A percentile compares a stretch with the other conserved stretches of the same genome.
Evolutionary conservation across 1,284 basidiomycete genomes (phyloP).

Genomic region (Ustilago sp.): DNA sequence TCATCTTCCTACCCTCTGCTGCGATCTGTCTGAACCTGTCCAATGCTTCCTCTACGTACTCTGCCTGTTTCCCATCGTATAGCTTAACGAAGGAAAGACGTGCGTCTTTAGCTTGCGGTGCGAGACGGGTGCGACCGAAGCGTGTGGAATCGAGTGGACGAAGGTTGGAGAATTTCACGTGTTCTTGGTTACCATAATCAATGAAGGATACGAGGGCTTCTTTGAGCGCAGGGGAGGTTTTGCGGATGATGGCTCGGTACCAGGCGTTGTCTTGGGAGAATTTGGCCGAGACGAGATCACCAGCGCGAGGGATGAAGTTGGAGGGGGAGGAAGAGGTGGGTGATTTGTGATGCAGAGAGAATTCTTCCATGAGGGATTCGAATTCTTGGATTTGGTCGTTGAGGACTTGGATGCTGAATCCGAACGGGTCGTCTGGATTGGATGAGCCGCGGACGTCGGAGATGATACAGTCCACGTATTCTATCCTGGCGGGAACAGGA

Average conservation of each 20-base stretch:
- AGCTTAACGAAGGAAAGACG: slow-evolving; percentile 59
- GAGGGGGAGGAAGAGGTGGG: slow-evolving; percentile 65
- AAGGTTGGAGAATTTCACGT: slow-evolving; percentile 49
- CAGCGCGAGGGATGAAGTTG: slow-evolving; percentile 78
- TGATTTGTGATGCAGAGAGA: slow-evolving; percentile 73
- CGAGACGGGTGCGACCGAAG: slow-evolving; percentile 51
- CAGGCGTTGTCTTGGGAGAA: slow-evolving; percentile 70
- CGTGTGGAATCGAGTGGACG: slow-evolving; percentile 53
- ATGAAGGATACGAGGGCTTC: slow-evolving; percentile 52
- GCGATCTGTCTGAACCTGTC: slow-evolving; percentile 57
- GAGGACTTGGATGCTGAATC: slow-evolving; percentile 87
- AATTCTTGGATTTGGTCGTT: slow-evolving; percentile 73
- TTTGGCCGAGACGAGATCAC: slow-evolving; percentile 85
- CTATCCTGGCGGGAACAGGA: slow-evolving; percentile 72
- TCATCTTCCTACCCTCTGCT: slow-evolving; percentile 60
- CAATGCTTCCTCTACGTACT: slow-evolving; percentile 60
- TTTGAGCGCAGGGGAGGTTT: slow-evolving; percentile 45
- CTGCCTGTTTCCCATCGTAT: slow-evolving; percentile 55
- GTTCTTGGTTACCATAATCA: slow-evolving; percentile 63
- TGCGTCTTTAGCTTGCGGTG: slow-evolving; percentile 54
- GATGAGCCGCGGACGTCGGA: slow-evolving; percentile 79
- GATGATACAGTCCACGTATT: slow-evolving; percentile 91
- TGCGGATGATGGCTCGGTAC: slow-evolving; percentile 61
- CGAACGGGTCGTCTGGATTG: slow-evolving; percentile 78
- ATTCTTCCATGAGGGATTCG: slow-evolving; percentile 92